Evolutionary conservation across 2,329 filamentous ascomycete species (phyloP), one percentile per base, ranked within the genome.

Genomic region (Exophiala oligosperma): DNA sequence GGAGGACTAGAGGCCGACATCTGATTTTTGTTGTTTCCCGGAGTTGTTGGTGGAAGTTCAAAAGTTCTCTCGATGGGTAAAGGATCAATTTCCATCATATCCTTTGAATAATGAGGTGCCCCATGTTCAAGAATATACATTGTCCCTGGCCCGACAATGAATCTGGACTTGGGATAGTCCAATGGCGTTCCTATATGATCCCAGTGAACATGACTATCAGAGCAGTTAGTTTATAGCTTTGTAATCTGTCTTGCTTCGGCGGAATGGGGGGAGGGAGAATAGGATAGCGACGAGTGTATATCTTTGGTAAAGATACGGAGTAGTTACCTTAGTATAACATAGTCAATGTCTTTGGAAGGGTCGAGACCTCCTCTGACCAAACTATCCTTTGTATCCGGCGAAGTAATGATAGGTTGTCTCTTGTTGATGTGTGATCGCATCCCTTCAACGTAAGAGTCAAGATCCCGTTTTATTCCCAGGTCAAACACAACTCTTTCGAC

Each of bases 131-230:
- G 24, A 12, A 47, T 47, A 21, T 47, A 47, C n/a, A 28, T 61
- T 0, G 76, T 76, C 6, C 79, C 79, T 4, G 72, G 69, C 0
- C 83, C 83, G 6, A 84, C 77, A 2, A 80, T 61, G 62, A 85
- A 83, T 2, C 71, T 71, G 0, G 80, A 73, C 8, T 72, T 67
- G 0, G 72, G 58, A 61, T 82, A 84, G 23, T 46, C 41, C 23
- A n/a, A 8, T 11, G 41, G 41, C n/a, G 23, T 21, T 24, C 41
- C 41, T 4, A 46, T 46, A 46, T 46, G 41, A 46, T 46, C 41
- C 41, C 41, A 46, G n/a, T 46, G 41, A 21, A 46, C 23, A 11
- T 46, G 41, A 11, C 41, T 28, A 28, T 28, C 26, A 7, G 4
- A 28, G 7, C 7, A 4, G 26, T 28, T 7, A 28, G 26, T 17